Evolutionary conservation across 1,284 basidiomycete genomes (phyloP).

Genomic region (Neonothopanus nambi): DNA sequence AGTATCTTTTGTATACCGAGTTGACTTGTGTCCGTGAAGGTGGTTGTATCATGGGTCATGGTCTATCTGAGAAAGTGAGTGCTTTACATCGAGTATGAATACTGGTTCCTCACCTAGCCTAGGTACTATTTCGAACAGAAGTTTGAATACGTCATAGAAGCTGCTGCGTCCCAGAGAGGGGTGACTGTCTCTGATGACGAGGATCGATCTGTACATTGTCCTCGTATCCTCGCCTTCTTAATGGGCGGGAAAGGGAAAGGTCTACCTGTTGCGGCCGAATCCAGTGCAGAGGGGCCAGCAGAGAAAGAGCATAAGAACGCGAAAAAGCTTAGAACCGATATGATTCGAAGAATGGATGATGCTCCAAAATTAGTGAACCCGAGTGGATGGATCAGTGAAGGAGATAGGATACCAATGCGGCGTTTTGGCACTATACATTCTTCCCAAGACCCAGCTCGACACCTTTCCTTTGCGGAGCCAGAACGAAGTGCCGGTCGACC

Average conservation of each 20-base stretch:
- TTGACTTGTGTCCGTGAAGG: conserved; percentile 37
- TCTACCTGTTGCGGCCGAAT: conserved; percentile 2
- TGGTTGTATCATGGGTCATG: conserved; percentile 71
- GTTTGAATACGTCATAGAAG: conserved; percentile 68
- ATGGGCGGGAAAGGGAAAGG: conserved; percentile 5
- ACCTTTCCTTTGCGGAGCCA: conserved; percentile 21
- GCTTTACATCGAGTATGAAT: conserved; percentile 1
- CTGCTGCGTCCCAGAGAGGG: conserved; percentile 39
- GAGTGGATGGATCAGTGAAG: conserved; percentile 69
- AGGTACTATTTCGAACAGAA: conserved; percentile 78
- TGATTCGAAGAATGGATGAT: conserved; percentile 84
- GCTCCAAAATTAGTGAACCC: conserved; percentile 83
- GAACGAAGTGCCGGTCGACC: neutral
- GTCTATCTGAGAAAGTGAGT: conserved; percentile 64
- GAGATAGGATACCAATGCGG: conserved; percentile 26
- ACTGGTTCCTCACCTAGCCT: conserved; percentile 8
- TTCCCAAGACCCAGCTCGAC: conserved; percentile 17
- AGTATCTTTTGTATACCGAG: neutral
- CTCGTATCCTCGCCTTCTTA: conserved; percentile 26
- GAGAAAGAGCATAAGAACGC: conserved; percentile 24
- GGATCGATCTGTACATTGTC: conserved; percentile 26
- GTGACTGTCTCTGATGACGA: conserved; percentile 21
- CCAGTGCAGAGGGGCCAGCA: conserved; percentile 16
- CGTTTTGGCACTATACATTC: conserved; percentile 17
- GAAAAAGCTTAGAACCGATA: conserved; percentile 64